phyloP scores from a whole-genome alignment of 768 basidiomycete species.

The Naganishia friedmannii region DNA sequence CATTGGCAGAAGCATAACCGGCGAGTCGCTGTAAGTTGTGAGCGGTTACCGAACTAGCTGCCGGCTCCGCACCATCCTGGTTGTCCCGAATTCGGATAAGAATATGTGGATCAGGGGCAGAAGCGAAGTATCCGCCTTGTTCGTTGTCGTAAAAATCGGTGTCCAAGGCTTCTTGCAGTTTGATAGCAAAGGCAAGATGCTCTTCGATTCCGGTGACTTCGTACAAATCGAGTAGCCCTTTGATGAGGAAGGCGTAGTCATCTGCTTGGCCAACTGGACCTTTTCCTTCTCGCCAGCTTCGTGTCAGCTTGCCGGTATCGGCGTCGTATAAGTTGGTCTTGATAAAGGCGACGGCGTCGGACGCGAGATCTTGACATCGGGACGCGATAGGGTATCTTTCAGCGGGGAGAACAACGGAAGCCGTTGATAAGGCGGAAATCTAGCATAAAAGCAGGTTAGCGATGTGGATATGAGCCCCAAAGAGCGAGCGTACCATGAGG shows the following conservation, averaged over 20 bases:
- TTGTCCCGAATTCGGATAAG: constrained; percentile 46
- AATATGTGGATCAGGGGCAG: constrained; percentile 52
- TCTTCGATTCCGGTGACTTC: constrained; percentile 52
- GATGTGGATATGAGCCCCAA: neutral
- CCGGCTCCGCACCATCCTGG: constrained; percentile 45
- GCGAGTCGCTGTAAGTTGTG: constrained; percentile 41
- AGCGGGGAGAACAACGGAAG: constrained; percentile 32
- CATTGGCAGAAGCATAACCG: constrained; percentile 31
- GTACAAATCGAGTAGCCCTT: constrained; percentile 53
- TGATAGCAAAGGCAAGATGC: constrained; percentile 51
- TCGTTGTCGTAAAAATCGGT: constrained; percentile 54
- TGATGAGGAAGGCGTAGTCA: constrained; percentile 55
- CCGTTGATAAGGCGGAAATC: constrained; percentile 41
- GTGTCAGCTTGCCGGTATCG: constrained; percentile 38
- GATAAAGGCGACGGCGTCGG: constrained; percentile 38
- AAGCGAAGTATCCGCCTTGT: constrained; percentile 55
- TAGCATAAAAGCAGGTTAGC: constrained; percentile 17
- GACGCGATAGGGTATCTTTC: constrained; percentile 34
- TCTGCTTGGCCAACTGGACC: constrained; percentile 54
- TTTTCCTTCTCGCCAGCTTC: constrained; percentile 53
- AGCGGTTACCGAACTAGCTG: constrained; percentile 38
- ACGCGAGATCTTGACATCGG: constrained; percentile 30
- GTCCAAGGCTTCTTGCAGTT: constrained; percentile 53
- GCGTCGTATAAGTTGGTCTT: constrained; percentile 40
- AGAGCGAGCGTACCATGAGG: constrained; percentile 50